phyloP scores from a whole-genome alignment of 2,329 filamentous ascomycete genomes.

The Leptodontidium sp. region DNA sequence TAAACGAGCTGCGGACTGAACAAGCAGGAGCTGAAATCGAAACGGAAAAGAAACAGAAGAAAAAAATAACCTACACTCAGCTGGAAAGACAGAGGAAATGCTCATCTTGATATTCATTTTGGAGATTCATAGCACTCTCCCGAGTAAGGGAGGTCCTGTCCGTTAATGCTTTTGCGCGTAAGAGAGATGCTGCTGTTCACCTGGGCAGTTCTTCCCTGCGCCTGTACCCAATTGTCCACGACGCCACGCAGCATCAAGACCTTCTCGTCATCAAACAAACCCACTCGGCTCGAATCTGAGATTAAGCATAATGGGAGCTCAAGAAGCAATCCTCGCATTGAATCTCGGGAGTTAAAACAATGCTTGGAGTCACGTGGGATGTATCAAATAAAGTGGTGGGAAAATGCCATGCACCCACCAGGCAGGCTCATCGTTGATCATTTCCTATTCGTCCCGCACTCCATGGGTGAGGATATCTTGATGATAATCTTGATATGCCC shows the following conservation, averaged over 20 bases:
- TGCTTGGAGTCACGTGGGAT: constrained; percentile 7
- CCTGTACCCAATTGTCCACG: too few species aligned
- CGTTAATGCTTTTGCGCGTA: neutral
- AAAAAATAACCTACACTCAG: neutral
- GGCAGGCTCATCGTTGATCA: neutral
- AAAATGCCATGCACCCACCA: neutral
- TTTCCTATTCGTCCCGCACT: constrained; percentile 1
- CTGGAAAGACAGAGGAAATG: neutral
- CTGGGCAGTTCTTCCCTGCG: neutral
- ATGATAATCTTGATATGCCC: neutral
- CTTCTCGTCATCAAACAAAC: constrained; percentile 4
- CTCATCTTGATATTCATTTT: neutral
- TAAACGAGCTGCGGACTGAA: neutral
- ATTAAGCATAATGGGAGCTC: constrained; percentile 6
- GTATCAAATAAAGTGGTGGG: constrained; percentile 4
- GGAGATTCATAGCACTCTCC: neutral
- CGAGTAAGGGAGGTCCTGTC: neutral
- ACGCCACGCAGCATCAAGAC: neutral
- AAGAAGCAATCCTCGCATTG: constrained; percentile 13
- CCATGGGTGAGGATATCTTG: neutral
- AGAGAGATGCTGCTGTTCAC: neutral
- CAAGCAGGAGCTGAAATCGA: neutral
- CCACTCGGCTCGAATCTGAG: neutral
- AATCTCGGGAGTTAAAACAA: constrained; percentile 3
- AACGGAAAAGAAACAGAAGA: neutral